Evolutionary conservation across 805 yeast species (phyloP), one percentile per base, ranked within the genome.

Genomic region (Starmerella gropengiesseri): DNA sequence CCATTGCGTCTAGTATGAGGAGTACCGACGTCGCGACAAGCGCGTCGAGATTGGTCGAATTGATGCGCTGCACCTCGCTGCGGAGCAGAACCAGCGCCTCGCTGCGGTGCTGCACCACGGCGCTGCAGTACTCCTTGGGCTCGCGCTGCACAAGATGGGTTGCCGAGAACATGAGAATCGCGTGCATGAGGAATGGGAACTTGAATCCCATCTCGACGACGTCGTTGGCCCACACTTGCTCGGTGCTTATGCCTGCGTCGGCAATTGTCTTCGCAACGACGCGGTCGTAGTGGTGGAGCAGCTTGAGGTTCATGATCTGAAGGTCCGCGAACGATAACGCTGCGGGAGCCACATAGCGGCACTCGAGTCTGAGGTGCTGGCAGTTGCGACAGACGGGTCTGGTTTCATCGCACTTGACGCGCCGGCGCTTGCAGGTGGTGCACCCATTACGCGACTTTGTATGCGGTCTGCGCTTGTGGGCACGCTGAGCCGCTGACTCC

Each of bases 401-500:
- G 1, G 66, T 65, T 60, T 89, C 96, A 59, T 87, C 96, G 67
- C 97, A 87, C 59, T 87, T 87, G 31, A 89, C 95, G 40, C 96
- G 68, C 54, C 97, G 72, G 50, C 75, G 72, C 57, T 87, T 87
- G 63, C 97, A 87, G 2, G 93, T 82, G 30, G 77, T 73, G 63
- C 97, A 87, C 0, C 97, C 97, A 44, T 75, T 74, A 44, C 94
- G 73, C 27, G 94, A 81, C 61, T 89, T 89, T 46, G 78, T 81
- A 59, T 89, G 97, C 55, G 80, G 89, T 55, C 83, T 81, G 34
- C 96, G 70, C 62, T 85, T 87, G 43, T 50, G 52, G 23, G 39
- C 39, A 6, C 40, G 36, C 13, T 18, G 32, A 5, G 31, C 21
- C 19, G 27, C 32, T 12, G 20, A 4, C 4, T 22, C 37, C 11